phyloP scores from a whole-genome alignment of 2,329 filamentous ascomycete genomes.

The Hypoxylon sp. region DNA sequence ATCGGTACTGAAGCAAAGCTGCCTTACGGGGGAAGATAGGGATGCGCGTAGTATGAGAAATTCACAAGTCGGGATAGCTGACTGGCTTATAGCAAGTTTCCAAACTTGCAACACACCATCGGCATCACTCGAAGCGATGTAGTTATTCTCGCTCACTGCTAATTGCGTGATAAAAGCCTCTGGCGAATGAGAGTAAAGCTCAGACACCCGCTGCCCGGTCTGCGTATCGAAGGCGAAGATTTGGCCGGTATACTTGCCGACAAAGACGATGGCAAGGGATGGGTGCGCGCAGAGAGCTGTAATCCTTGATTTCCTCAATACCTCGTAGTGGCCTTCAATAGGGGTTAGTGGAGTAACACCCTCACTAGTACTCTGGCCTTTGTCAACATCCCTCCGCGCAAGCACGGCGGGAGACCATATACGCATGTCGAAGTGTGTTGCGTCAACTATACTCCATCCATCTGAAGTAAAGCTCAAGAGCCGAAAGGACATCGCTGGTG shows the following conservation, averaged over 20 bases:
- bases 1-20: constrained; percentile 10
- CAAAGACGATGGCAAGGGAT: constrained; percentile 4
- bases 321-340: constrained; percentile 6
- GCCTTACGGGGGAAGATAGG: neutral
- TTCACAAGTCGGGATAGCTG: neutral
- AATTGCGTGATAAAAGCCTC: neutral
- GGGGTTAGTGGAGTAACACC: neutral
- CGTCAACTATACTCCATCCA: constrained; percentile 5
- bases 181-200: constrained; percentile 1
- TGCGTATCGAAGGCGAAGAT: constrained; percentile 5
- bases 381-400: neutral
- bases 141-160: neutral
- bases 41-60: neutral
- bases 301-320: constrained; percentile 1
- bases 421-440: constrained; percentile 1
- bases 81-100: neutral
- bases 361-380: neutral
- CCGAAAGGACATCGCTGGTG: neutral
- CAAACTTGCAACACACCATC: neutral
- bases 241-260: constrained; percentile 8
- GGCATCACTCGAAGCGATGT: constrained; percentile 4
- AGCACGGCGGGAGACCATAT: constrained; percentile 11
- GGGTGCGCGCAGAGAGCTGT: constrained; percentile 5
- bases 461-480: constrained; percentile 3
- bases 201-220: constrained; percentile 2